Evolutionary conservation across 345 rosid species (phyloP).

Genomic region (Chamaenerion angustifolium): DNA sequence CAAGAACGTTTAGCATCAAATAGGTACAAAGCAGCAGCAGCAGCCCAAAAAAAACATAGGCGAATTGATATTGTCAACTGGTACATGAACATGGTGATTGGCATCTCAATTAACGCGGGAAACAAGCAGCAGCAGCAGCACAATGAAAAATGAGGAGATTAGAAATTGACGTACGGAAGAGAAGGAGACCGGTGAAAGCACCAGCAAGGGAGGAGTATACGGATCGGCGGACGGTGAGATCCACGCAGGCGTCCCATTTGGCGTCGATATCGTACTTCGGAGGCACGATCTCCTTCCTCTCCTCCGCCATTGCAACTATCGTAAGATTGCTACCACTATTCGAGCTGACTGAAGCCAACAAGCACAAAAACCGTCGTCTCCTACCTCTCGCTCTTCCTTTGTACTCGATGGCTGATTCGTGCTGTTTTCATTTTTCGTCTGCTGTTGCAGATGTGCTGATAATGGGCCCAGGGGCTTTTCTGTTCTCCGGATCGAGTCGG

Average conservation of each 20-base stretch:
- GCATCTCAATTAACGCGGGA: no score
- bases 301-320: constrained; percentile 17
- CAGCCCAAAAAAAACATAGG: no score
- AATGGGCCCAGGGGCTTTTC: no score
- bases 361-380: background rate
- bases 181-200: constrained; percentile 66
- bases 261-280: constrained; percentile 44
- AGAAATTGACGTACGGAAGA: constrained; percentile 48
- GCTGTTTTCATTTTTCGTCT: no score
- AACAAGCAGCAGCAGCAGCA: background rate
- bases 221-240: constrained; percentile 70
- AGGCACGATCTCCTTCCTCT: constrained; percentile 19
- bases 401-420: no score
- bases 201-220: constrained; percentile 78
- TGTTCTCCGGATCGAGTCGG: no score
- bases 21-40: no score
- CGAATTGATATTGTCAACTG: no score
- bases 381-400: background rate
- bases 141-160: background rate
- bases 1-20: no score
- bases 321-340: background rate
- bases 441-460: no score
- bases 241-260: constrained; percentile 86
- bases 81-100: no score
- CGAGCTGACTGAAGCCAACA: constrained; percentile 3